Conservation (phyloP, 78 protist genomes). For the Tieghemostelium lacteum region DNA sequence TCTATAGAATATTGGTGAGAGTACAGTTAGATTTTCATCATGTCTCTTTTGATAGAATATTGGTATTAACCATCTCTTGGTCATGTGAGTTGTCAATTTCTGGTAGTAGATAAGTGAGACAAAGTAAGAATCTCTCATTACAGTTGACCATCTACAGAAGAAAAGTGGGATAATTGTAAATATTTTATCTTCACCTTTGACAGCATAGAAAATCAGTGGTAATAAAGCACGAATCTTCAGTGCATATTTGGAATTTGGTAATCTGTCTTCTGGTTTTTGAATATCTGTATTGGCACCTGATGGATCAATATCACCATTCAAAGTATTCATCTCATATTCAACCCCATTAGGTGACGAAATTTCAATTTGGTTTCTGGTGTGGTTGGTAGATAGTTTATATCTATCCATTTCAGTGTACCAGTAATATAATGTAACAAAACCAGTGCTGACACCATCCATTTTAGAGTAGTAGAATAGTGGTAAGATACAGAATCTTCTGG, state of each 20-base stretch:
- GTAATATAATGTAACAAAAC: slow-evolving; percentile 17
- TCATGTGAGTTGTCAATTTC: neutral
- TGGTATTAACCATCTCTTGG: slow-evolving; percentile 26
- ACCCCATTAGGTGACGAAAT: neutral
- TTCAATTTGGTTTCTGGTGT: neutral
- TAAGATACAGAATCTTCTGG: neutral
- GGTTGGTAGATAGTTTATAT: neutral
- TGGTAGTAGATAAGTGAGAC: slow-evolving; percentile 26
- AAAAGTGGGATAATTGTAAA: slow-evolving; percentile 22
- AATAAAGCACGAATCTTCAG: neutral
- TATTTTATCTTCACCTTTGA: neutral
- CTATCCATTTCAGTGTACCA: slow-evolving; percentile 24
- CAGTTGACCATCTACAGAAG: slow-evolving; percentile 3
- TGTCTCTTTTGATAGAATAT: slow-evolving; percentile 38
- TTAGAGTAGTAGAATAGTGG: slow-evolving; percentile 13
- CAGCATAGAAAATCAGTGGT: slow-evolving; percentile 39
- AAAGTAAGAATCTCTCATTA: neutral
- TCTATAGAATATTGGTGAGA: slow-evolving; percentile 29
- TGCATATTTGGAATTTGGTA: neutral
- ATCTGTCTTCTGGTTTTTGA: neutral
- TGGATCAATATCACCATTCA: neutral
- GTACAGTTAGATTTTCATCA: neutral
- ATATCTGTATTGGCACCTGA: neutral
- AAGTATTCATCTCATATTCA: neutral
- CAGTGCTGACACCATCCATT: neutral